Conservation (phyloP, 2,329 filamentous ascomycete species). For the Xylariomycetidae sp. region DNA sequence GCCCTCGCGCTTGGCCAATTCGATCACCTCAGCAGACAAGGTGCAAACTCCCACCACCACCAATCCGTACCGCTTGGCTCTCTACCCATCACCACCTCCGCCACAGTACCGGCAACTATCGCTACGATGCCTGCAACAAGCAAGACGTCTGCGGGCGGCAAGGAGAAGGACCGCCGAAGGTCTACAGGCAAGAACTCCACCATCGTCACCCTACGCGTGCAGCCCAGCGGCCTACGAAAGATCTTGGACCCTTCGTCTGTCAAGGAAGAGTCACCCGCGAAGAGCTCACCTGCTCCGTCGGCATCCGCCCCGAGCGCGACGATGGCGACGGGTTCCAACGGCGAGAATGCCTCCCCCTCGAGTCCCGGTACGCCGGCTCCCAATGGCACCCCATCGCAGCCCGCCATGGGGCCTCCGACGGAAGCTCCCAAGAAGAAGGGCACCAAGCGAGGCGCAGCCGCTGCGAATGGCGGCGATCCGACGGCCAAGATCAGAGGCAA, state of each 20-base stretch:
- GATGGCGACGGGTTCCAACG: slow-evolving; percentile 37
- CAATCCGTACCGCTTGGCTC: no score
- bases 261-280: slow-evolving; percentile 39
- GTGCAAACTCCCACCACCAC: no score
- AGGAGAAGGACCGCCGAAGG: slow-evolving; percentile 42
- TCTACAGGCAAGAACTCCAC: slow-evolving; percentile 26
- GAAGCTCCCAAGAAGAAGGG: slow-evolving; percentile 70
- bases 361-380: slow-evolving; percentile 53
- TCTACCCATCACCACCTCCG: slow-evolving; percentile 7
- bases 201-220: slow-evolving; percentile 48
- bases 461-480: slow-evolving; percentile 51
- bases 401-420: slow-evolving; percentile 53
- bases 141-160: slow-evolving; percentile 30
- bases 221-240: slow-evolving; percentile 43
- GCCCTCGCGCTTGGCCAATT: slow-evolving; percentile 15
- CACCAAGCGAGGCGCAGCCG: slow-evolving; percentile 61
- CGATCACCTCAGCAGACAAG: no score
- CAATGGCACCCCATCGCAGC: slow-evolving; percentile 48
- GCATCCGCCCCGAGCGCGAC: slow-evolving; percentile 29
- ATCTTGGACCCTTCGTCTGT: slow-evolving; percentile 39
- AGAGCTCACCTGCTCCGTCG: slow-evolving; percentile 41
- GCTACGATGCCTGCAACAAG: slow-evolving; percentile 29
- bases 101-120: slow-evolving; percentile 8
- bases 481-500: slow-evolving; percentile 70
- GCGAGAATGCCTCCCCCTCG: slow-evolving; percentile 54